A percentile compares a stretch with the other conserved stretches of the same genome.
Conservation (phyloP, 352 stramenopile genomes). For the Globisporangium heterothallicum region DNA sequence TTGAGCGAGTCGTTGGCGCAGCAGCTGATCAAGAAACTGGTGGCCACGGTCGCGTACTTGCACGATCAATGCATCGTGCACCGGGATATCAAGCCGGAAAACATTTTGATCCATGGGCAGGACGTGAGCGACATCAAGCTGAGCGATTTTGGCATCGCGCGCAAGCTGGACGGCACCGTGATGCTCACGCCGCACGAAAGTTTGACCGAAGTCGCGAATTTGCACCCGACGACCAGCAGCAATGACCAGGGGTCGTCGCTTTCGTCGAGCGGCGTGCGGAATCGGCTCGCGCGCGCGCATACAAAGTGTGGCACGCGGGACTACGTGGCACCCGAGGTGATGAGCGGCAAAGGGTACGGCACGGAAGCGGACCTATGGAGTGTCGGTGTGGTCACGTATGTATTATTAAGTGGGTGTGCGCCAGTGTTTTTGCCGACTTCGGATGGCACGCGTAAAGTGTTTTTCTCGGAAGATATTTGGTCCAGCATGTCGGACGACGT, state of each 20-base stretch:
- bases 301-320: slow-evolving; percentile 83
- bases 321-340: slow-evolving; percentile 82
- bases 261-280: slow-evolving; percentile 31
- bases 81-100: slow-evolving; percentile 84
- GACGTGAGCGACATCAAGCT: slow-evolving; percentile 78
- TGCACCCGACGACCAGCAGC: slow-evolving; percentile 30
- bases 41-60: slow-evolving; percentile 79
- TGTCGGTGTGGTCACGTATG: slow-evolving; percentile 89
- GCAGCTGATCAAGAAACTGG: slow-evolving; percentile 61
- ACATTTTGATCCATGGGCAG: slow-evolving; percentile 63
- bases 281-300: slow-evolving; percentile 63
- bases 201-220: slow-evolving; percentile 54
- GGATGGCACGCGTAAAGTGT: slow-evolving; percentile 65
- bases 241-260: not conserved
- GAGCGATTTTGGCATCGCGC: slow-evolving; percentile 79
- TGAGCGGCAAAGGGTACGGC: slow-evolving; percentile 90
- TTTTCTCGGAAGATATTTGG: slow-evolving; percentile 74
- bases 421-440: slow-evolving; percentile 61
- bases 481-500: slow-evolving; percentile 42
- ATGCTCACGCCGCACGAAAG: slow-evolving; percentile 71
- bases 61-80: slow-evolving; percentile 82
- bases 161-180: slow-evolving; percentile 52
- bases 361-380: slow-evolving; percentile 93
- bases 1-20: slow-evolving; percentile 63
- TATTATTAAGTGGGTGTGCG: slow-evolving; percentile 80